A percentile compares a stretch with the other conserved stretches of the same genome.
phyloP scores from a whole-genome alignment of 2,329 filamentous ascomycete species.

The Akanthomyces uredinophilus region DNA sequence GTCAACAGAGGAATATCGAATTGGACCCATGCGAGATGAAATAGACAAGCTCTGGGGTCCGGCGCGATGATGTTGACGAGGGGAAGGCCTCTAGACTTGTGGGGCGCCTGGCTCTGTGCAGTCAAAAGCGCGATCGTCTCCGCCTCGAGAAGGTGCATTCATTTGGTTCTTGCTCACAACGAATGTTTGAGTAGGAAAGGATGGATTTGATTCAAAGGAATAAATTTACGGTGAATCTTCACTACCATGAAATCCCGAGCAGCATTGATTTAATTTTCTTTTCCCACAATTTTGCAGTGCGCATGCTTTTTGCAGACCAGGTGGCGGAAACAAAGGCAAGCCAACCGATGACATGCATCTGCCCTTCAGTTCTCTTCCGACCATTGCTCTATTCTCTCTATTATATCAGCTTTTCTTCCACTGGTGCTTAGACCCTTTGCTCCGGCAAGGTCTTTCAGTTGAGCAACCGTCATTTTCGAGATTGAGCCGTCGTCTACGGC shows the following conservation, averaged over 20 bases:
- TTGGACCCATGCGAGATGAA: not conserved
- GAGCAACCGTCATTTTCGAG: constrained; percentile 49
- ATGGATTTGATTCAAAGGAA: not conserved
- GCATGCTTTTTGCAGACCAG: not conserved
- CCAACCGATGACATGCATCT: not conserved
- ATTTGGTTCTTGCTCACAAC: not conserved
- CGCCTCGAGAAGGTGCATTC: not conserved
- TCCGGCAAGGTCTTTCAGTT: constrained; percentile 45
- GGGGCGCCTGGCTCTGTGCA: not conserved
- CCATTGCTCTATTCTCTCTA: constrained; percentile 54
- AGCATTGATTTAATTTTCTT: not conserved
- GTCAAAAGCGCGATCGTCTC: not conserved
- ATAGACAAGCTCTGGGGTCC: not conserved
- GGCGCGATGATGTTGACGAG: constrained; percentile 6
- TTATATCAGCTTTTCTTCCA: constrained; percentile 49
- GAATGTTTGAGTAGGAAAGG: not conserved
- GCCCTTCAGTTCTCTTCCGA: constrained; percentile 39
- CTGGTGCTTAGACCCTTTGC: constrained; percentile 43
- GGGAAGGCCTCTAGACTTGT: not conserved
- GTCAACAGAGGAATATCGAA: not conserved
- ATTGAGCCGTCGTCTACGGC: constrained; percentile 42
- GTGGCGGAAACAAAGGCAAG: not conserved
- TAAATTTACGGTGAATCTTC: no score
- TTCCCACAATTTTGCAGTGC: not conserved
- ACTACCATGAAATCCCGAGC: no score